A percentile compares a stretch with the other conserved stretches of the same genome.
Evolutionary conservation across 331 rosid genomes (phyloP).

Genomic region (Saraca asoca): DNA sequence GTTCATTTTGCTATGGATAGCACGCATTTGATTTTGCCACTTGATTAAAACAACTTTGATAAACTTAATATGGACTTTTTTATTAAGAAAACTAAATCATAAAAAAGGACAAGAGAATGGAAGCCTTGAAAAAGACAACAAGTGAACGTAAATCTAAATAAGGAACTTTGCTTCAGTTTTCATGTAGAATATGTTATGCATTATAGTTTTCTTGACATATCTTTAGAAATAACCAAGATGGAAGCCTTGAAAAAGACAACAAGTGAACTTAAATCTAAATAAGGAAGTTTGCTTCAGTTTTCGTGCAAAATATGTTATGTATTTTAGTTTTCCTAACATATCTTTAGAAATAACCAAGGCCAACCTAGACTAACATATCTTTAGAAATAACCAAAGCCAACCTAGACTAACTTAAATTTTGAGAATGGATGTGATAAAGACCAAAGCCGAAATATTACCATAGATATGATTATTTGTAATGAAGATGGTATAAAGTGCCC

Average conservation of each 20-base stretch:
- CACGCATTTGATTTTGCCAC: slow-evolving; percentile 3
- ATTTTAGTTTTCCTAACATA: slow-evolving; percentile 20
- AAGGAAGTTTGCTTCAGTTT: slow-evolving; percentile 1
- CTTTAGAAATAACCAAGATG: not conserved
- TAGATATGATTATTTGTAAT: not conserved
- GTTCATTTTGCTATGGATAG: not conserved
- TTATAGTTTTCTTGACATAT: slow-evolving; percentile 14
- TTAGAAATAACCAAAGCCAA: not conserved
- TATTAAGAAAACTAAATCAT: no score
- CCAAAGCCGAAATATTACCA: not conserved
- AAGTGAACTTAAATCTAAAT: no score
- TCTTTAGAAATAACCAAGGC: no score
- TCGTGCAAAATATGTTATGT: not conserved
- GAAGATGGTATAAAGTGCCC: not conserved
- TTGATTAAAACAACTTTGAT: no score
- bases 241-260: no score
- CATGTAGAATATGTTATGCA: slow-evolving; percentile 7
- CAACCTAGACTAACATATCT: no score
- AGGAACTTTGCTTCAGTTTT: not conserved
- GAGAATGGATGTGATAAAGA: slow-evolving; percentile 8
- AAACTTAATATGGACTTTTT: no score
- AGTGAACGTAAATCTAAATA: no score
- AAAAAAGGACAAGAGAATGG: no score
- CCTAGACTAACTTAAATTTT: not conserved
- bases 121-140: no score